Base-by-base conservation (phyloP, 306 rosid genomes). In the Trifolium dubium region DNA sequence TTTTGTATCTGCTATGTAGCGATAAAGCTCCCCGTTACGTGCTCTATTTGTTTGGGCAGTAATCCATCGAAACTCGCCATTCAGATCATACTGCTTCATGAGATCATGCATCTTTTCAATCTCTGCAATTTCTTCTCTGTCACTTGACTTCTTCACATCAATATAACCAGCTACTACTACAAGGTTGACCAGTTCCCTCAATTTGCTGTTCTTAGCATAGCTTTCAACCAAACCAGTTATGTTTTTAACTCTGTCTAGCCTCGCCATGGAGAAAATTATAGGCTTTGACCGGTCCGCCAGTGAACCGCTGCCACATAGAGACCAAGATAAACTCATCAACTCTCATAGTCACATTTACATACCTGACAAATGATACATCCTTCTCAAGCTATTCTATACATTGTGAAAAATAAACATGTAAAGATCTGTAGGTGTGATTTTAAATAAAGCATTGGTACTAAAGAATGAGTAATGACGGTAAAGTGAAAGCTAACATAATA, bases 101-200 rank as follows among this genome's bases (percentile, higher is more conserved):
- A 94, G 92, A 31, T 47, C 50, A 23, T 91, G 97, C 98, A 94
- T 89, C 88, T 88, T 94, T 90, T 89, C 98, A 53, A 94, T 94
- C 81, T 91, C 98, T 72, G 70, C 76, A 63, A 91, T 89, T 82
- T 94, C 98, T 86, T 94, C 98, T 82, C 92, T 87, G 86, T 94
- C 98, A 1, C 76, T 80, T 35, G 98, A 94, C 76, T 86, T 86
- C 69, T 83, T 91, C 28, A 83, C 88, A 67, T 94, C 97, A 54
- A 79, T 78, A 73, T 89, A 88, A 50, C 98, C 98, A 73, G 92
- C 97, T 12, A 94, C 89, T 8, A 91, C 73, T 3, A 94, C 96
- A 37, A 94, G 91, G 84, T 92, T 89, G 69, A 82, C 98, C 80
- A 91, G 77, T 74, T 91, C 96, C 90, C 96, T 91, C 84, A 91